Conservation (phyloP, 2,329 filamentous ascomycete genomes). For the Trichoderma semiorbis region DNA sequence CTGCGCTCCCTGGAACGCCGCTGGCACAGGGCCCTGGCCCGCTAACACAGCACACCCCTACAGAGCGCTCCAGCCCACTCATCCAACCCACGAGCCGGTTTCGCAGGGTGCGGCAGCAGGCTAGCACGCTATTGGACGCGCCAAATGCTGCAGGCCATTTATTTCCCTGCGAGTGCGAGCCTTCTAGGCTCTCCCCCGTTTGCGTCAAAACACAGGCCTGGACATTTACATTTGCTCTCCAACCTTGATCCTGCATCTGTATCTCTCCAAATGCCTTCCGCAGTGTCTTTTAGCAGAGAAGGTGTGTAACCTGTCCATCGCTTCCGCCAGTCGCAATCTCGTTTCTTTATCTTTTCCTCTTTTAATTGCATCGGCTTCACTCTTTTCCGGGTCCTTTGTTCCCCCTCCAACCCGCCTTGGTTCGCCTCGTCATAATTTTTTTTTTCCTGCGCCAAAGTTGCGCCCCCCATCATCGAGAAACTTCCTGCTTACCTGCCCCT, state of each 20-base stretch:
- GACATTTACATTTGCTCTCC: not conserved
- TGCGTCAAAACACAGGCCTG: constrained; percentile 11
- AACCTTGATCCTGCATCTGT: constrained; percentile 16
- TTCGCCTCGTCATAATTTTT: not conserved
- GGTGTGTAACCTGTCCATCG: constrained; percentile 22
- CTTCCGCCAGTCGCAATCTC: not conserved
- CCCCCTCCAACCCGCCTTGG: not conserved
- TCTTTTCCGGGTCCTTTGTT: not conserved
- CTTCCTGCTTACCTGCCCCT: constrained; percentile 3
- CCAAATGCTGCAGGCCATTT: constrained; percentile 17
- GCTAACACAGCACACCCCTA: not conserved
- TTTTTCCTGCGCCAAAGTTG: not conserved
- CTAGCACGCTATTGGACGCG: constrained; percentile 21
- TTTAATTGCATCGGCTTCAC: not conserved
- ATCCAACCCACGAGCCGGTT: constrained; percentile 24
- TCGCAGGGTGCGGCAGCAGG: constrained; percentile 19
- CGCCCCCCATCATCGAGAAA: not conserved
- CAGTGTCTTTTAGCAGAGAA: constrained; percentile 23
- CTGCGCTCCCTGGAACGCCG: constrained; percentile 2
- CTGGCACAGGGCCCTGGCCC: constrained; percentile 10
- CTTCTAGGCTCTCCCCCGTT: constrained; percentile 10
- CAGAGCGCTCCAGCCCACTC: constrained; percentile 15
- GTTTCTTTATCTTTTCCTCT: not conserved
- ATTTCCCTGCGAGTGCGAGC: constrained; percentile 16
- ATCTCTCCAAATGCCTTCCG: constrained; percentile 24